Percentiles rank a stretch among this genome's conserved stretches.
These are phyloP conservation scores for Erigeron canadensis DNA, from an alignment of 129 eudicot species.

Conservation along the genomic window DNA sequence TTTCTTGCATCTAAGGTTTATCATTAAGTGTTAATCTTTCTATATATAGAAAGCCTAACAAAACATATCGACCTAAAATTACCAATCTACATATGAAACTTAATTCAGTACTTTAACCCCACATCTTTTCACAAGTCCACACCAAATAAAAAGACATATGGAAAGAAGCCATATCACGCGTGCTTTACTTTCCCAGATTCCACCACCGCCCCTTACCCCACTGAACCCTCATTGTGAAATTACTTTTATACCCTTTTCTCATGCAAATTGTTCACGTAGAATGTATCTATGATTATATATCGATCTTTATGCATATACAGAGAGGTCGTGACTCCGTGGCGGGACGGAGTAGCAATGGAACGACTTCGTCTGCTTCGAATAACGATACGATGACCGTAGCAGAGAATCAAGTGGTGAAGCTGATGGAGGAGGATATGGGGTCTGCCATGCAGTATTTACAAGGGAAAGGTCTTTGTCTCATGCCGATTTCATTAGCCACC, in stretches of 20 bases:
- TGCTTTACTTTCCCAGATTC: conserved; percentile 58
- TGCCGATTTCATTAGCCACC: conserved; percentile 94
- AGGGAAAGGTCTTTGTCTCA: conserved; percentile 90
- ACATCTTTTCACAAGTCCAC: conserved; percentile 20
- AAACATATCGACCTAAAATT: not conserved
- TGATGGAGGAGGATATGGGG: conserved; percentile 97
- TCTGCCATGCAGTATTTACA: conserved; percentile 94
- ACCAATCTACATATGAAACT: not conserved
- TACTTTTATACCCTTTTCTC: conserved; percentile 13
- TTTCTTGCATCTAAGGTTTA: conserved; percentile 11
- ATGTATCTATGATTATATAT: not conserved
- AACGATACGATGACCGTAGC: conserved; percentile 63
- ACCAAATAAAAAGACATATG: conserved; percentile 47
- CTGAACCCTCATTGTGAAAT: not conserved
- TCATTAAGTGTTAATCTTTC: not conserved
- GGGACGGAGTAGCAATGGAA: conserved; percentile 33
- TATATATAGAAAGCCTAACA: conserved; percentile 15
- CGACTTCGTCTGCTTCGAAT: conserved; percentile 49
- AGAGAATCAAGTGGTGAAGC: conserved; percentile 80
- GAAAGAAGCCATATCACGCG: conserved; percentile 62
- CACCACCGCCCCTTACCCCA: conserved; percentile 34
- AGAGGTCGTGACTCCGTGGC: conserved; percentile 39
- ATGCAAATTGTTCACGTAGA: not conserved
- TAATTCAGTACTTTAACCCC: conserved; percentile 16
- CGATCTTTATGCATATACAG: conserved; percentile 17